Evolutionary conservation across 2,329 filamentous ascomycete genomes (phyloP), one percentile per base, ranked within the genome.

Genomic region (Penicillium griseofulvum): DNA sequence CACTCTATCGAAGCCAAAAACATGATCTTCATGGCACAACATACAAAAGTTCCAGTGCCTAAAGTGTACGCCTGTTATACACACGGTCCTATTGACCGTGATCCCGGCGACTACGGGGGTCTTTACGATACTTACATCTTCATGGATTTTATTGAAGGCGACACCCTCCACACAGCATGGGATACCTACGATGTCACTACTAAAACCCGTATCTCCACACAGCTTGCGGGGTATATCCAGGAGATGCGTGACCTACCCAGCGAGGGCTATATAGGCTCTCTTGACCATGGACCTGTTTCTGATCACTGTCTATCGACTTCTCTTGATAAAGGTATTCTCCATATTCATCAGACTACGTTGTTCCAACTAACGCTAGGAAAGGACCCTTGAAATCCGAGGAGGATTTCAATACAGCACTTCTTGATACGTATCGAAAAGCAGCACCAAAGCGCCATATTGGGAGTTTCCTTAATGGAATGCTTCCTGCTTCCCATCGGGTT

Each of bases 41-140:
- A 65, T 28, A 59, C 58, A 33, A 38, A 26, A 29, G 28, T 64
- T 3, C 56, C 60, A 4, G 52, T 63, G 12, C 56, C 51, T 5
- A 65, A 60, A 41, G 31, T 60, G 7, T 57, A 52, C 38, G 58
- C 58, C 5, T 56, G 34, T 26, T 63, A 64, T 44, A 36, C 58
- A 10, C 56, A 62, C 19, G 54, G 60, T 7, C 60, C 53, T 2
- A 60, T 65, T 19, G 4, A 52, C 33, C 39, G 59, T 28, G 60
- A 62, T 44, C n/a, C 55, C 17, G 36, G 19, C 7, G 58, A 64
- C 33, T 62, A 60, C 22, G 53, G 58, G 10, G 55, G 50, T 28
- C 26, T 59, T 9, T 60, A 50, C 22, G 60, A 64, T 57, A 58
- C 58, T 4, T 65, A 65, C 17, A 60, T 65, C 26, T 63, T 63